Evolutionary conservation across 768 basidiomycete genomes (phyloP).

Genomic region (Solioccasus polychromus): DNA sequence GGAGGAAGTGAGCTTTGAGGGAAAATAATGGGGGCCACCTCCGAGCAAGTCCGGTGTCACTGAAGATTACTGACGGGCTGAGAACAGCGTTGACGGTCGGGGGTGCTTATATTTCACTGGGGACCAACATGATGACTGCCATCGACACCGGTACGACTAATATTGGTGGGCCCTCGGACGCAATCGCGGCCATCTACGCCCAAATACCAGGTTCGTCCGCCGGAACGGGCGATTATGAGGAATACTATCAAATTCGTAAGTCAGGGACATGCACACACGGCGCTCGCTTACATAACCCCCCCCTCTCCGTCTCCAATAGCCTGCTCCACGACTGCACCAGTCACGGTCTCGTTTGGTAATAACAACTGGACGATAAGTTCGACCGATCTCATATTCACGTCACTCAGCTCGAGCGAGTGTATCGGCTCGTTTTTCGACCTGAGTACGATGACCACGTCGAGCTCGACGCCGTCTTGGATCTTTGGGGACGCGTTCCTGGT

Average conservation of each 20-base stretch:
- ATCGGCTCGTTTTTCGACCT: conserved; percentile 53
- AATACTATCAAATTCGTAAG: conserved; percentile 48
- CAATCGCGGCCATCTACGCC: conserved; percentile 42
- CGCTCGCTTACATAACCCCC: no score
- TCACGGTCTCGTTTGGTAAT: conserved; percentile 44
- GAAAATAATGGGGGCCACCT: no score
- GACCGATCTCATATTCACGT: conserved; percentile 45
- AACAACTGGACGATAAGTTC: conserved; percentile 46
- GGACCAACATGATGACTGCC: conserved; percentile 34
- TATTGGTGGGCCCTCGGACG: conserved; percentile 46
- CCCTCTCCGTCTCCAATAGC: conserved; percentile 16
- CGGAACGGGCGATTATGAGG: conserved; percentile 35
- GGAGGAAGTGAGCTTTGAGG: no score
- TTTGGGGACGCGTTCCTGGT: conserved; percentile 51
- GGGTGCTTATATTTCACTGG: conserved; percentile 22
- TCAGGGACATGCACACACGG: neutral
- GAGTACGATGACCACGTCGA: conserved; percentile 25
- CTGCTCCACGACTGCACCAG: conserved; percentile 36
- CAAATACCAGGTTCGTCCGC: conserved; percentile 42
- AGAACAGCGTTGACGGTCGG: conserved; percentile 38
- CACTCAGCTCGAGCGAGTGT: conserved; percentile 40
- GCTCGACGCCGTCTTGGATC: conserved; percentile 43
- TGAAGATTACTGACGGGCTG: neutral
- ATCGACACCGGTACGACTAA: conserved; percentile 66
- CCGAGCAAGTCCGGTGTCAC: no score